These are phyloP conservation scores for Cucumis sativus DNA, from an alignment of 306 rosid genomes.

Conservation along the genomic window DNA sequence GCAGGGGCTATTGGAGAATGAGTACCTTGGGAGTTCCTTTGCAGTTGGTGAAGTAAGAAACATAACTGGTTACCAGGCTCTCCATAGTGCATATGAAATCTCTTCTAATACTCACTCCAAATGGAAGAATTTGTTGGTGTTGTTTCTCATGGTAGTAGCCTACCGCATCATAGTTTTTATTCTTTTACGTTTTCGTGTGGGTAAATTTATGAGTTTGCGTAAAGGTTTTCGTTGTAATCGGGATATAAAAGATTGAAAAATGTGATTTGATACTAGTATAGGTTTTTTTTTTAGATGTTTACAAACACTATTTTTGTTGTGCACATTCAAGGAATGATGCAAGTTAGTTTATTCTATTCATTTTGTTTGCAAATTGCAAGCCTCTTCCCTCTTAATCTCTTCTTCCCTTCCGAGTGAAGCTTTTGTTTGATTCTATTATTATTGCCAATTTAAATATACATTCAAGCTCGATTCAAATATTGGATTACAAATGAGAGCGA, in stretches of 20 bases:
- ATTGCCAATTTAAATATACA: too few species aligned
- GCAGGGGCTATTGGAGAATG: constrained; percentile 93
- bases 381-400: background rate
- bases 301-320: background rate
- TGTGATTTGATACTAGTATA: constrained; percentile 11
- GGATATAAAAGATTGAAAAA: constrained; percentile 38
- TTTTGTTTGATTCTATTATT: too few species aligned
- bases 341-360: background rate
- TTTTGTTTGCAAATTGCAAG: background rate
- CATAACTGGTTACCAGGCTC: constrained; percentile 87
- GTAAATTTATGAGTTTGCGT: constrained; percentile 29
- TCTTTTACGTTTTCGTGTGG: constrained; percentile 35
- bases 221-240: constrained; percentile 41
- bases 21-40: constrained; percentile 68
- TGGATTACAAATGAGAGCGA: background rate
- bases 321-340: constrained; percentile 1
- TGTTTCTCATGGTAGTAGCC: constrained; percentile 80
- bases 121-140: constrained; percentile 75
- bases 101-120: constrained; percentile 57
- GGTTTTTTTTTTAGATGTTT: constrained; percentile 9
- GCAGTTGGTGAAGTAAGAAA: constrained; percentile 94
- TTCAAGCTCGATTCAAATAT: background rate
- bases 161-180: constrained; percentile 58
- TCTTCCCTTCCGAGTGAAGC: background rate
- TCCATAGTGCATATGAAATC: constrained; percentile 58